phyloP scores from a whole-genome alignment of 129 eudicot genomes.

The Sambucus nigra region DNA sequence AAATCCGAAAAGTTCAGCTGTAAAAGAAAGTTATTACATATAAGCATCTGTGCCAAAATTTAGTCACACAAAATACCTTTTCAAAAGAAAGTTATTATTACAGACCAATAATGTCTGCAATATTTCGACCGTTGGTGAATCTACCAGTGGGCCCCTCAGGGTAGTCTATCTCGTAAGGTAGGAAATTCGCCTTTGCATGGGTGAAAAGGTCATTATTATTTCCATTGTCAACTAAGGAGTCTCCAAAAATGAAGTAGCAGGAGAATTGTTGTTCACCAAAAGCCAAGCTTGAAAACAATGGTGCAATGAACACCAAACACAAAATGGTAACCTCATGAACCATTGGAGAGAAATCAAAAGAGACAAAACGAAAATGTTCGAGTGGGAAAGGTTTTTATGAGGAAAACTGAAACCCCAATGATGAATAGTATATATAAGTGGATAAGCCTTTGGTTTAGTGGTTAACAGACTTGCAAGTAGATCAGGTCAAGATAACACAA shows the following conservation, averaged over 20 bases:
- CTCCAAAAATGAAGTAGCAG: slow-evolving; percentile 20
- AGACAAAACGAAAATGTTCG: too few species aligned
- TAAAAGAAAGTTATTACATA: background rate
- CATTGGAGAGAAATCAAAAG: too few species aligned
- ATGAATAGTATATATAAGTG: too few species aligned
- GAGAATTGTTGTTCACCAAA: slow-evolving; percentile 28
- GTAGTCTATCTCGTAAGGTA: background rate
- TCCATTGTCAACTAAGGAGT: background rate
- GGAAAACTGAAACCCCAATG: too few species aligned
- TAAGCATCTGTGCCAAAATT: too few species aligned
- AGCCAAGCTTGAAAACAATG: too few species aligned
- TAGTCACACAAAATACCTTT: background rate
- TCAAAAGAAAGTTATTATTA: background rate
- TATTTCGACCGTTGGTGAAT: background rate
- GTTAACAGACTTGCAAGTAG: too few species aligned
- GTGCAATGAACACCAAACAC: too few species aligned
- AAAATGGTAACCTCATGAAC: too few species aligned
- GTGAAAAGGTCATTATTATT: background rate
- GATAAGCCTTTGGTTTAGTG: too few species aligned
- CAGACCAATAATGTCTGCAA: background rate
- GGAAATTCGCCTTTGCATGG: background rate
- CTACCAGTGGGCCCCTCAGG: background rate
- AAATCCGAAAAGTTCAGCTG: slow-evolving; percentile 42
- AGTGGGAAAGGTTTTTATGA: too few species aligned
- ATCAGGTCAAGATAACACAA: too few species aligned